Evolutionary conservation across 768 basidiomycete species (phyloP), one percentile per base, ranked within the genome.

Genomic region (Dentipellis sp.): DNA sequence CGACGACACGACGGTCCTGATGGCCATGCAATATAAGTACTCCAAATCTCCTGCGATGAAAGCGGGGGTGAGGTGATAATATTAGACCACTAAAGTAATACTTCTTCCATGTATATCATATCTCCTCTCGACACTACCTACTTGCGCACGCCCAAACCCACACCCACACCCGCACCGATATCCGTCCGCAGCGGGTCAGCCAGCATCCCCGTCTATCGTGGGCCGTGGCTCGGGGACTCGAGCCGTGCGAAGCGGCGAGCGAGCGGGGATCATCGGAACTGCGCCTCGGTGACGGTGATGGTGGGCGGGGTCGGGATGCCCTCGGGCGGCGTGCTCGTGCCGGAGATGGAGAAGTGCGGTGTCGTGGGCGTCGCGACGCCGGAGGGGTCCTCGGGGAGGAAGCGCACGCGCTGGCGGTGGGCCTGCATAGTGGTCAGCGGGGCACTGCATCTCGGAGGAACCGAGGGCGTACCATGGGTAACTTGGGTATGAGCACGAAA

Each of bases 401-500:
- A 89, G 14, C 87, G 85, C 42, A 92, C 80, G 58, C 90, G 80
- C 71, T 88, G 86, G 52, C 89, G 83, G 66, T 92, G 90, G 53
- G 91, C 78, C 90, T 92, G 64, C 34, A 50, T 45, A 23, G 36
- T 29, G 8, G 52, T 54, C 46, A 46, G 52, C 56, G 21, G 52
- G 47, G 35, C 11, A 21, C 49, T 57, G 39, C 16, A 34, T 10
- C 1, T 38, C n/a, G 22, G 34, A 38, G 19, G 45, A 52, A 12
- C 21, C 50, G 2, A 12, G 52, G 21, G 63, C 80, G 62, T 70
- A 94, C 94, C 73, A 88, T 84, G 42, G 97, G 97, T n/a, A 98
- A 78, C 72, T 98, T 98, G 29, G 97, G 94, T 60, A 97, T 85
- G 58, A 98, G 81, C 22, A 89, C 88, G 59, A 94, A 68, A 12